Evolutionary conservation across 805 yeast species (phyloP).

Genomic region (Saccharomycopsis sp.): DNA sequence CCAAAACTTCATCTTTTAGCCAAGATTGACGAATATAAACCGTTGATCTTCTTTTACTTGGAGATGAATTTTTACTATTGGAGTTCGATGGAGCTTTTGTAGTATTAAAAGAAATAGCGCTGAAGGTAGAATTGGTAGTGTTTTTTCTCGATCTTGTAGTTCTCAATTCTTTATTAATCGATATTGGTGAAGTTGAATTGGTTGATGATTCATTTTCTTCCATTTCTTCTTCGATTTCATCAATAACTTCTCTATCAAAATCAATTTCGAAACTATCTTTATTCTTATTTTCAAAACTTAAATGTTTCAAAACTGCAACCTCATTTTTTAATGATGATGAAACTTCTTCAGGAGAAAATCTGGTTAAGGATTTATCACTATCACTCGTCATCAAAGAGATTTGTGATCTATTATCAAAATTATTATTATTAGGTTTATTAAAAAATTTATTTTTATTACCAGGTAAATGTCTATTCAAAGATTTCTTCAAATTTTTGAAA

Average conservation of each 20-base stretch:
- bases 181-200: not conserved
- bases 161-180: not conserved
- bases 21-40: conserved; percentile 17
- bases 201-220: not conserved
- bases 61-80: not conserved
- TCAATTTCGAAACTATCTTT: conserved; percentile 9
- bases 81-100: not conserved
- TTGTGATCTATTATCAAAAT: conserved; percentile 1
- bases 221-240: not conserved
- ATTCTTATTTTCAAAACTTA: conserved; percentile 7
- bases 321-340: conserved; percentile 2
- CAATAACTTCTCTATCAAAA: conserved; percentile 12
- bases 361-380: conserved; percentile 14
- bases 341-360: conserved; percentile 13
- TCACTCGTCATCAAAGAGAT: too few relatives aligned
- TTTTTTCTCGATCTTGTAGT: not conserved
- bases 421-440: conserved; percentile 9
- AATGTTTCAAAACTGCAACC: conserved; percentile 6
- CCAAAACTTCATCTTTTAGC: conserved; percentile 17
- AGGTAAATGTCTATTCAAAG: conserved; percentile 12
- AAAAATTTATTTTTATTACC: conserved; percentile 4
- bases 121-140: conserved; percentile 2
- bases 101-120: conserved; percentile 11
- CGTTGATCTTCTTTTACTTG: conserved; percentile 8
- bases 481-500: conserved; percentile 13